Conservation (phyloP, 768 basidiomycete genomes). For the Lactifluus hygrophoroides region DNA sequence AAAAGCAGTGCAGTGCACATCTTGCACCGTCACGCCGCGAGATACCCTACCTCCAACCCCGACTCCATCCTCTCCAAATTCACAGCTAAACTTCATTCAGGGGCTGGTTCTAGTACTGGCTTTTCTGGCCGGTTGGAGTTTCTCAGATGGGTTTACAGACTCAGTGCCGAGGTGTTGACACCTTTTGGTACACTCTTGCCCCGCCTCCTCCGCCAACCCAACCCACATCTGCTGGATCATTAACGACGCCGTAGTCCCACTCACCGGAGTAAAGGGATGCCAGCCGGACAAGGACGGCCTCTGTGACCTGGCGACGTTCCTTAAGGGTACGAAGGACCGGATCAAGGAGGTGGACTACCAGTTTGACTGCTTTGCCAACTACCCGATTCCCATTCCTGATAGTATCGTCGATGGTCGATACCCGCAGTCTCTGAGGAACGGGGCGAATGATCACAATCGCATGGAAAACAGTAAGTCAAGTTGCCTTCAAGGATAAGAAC, state of each 20-base stretch:
- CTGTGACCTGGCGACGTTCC: conserved; percentile 34
- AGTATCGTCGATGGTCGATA: conserved; percentile 31
- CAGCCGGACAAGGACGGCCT: conserved; percentile 33
- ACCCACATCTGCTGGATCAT: conserved; percentile 37
- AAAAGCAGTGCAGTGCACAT: conserved; percentile 40
- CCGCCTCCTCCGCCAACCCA: conserved; percentile 10
- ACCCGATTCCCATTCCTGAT: conserved; percentile 35
- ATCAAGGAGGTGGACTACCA: conserved; percentile 35
- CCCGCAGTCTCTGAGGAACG: conserved; percentile 1
- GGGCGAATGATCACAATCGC: too few relatives aligned
- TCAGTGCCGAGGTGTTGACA: conserved; percentile 39
- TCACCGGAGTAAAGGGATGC: conserved; percentile 38
- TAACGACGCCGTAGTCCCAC: conserved; percentile 42
- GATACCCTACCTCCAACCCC: conserved; percentile 33
- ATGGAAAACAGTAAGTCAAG: too few relatives aligned
- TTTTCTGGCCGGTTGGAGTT: conserved; percentile 34
- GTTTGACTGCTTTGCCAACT: conserved; percentile 39
- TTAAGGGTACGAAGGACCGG: conserved; percentile 30
- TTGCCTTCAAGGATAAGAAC: too few relatives aligned
- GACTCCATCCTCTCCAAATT: conserved; percentile 22
- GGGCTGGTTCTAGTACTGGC: conserved; percentile 22
- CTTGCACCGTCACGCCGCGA: conserved; percentile 35
- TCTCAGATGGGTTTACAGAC: conserved; percentile 39
- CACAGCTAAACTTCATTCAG: conserved; percentile 23
- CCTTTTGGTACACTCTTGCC: conserved; percentile 30